Evolutionary conservation across 2,329 filamentous ascomycete genomes (phyloP).

Genomic region (Stagonosporopsis cucurbitacearum): DNA sequence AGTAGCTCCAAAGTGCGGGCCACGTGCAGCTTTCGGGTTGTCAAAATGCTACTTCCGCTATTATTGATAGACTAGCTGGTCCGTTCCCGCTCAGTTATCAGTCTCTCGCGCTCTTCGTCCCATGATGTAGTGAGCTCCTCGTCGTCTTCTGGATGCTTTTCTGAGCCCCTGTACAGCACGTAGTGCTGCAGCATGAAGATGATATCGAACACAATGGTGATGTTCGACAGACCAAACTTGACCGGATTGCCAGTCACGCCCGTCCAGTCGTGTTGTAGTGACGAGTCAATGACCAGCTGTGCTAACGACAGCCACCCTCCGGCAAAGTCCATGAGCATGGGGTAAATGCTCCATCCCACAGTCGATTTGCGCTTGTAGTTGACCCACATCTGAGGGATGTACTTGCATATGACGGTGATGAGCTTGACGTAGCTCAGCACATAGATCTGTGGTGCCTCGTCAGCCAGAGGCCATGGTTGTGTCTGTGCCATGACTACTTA

Average conservation of each 20-base stretch:
- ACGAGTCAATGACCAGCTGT: conserved; percentile 86
- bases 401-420: conserved; percentile 87
- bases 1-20: not conserved
- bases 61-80: conserved; percentile 2
- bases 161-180: conserved; percentile 66
- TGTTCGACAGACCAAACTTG: conserved; percentile 85
- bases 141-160: conserved; percentile 35
- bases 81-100: conserved; percentile 26
- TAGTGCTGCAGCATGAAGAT: conserved; percentile 92
- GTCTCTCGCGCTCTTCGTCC: conserved; percentile 29
- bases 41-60: not conserved
- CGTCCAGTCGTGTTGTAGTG: conserved; percentile 83
- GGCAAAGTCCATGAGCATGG: conserved; percentile 82
- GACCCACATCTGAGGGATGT: conserved; percentile 72
- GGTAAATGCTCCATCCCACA: conserved; percentile 82
- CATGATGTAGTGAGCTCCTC: conserved; percentile 26
- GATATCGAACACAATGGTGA: conserved; percentile 84
- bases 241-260: conserved; percentile 90
- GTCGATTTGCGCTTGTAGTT: conserved; percentile 89
- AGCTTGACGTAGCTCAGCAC: conserved; percentile 88
- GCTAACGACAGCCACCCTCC: conserved; percentile 82
- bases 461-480: not conserved
- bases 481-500: conserved; percentile 42
- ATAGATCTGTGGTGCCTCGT: conserved; percentile 55
- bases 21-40: not conserved